phyloP scores from a whole-genome alignment of 352 stramenopile genomes.

The Phytophthora kernoviae region DNA sequence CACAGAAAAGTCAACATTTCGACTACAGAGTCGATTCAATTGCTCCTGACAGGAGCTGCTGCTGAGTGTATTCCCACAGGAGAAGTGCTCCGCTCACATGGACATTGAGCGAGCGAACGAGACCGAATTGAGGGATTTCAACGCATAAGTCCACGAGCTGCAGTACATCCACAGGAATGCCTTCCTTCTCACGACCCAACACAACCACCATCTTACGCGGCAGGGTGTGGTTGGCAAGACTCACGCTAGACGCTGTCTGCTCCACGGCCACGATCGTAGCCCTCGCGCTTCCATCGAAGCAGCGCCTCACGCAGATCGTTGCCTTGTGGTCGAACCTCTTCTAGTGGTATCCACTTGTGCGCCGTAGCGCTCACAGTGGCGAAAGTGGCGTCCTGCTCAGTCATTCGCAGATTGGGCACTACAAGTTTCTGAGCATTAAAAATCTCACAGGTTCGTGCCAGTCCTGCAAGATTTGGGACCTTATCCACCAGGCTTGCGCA shows the following conservation, averaged over 20 bases:
- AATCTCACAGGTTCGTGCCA: slow-evolving; percentile 95
- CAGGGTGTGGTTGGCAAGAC: slow-evolving; percentile 84
- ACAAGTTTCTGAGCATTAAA: slow-evolving; percentile 92
- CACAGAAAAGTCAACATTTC: slow-evolving; percentile 3
- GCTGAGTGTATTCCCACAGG: slow-evolving; percentile 97
- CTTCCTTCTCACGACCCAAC: slow-evolving; percentile 96
- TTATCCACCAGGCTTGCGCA: slow-evolving; percentile 94
- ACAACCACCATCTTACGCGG: slow-evolving; percentile 93
- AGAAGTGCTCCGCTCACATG: slow-evolving; percentile 96
- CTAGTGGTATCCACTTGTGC: slow-evolving; percentile 95
- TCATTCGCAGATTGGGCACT: slow-evolving; percentile 86
- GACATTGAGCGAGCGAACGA: slow-evolving; percentile 97
- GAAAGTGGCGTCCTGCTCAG: slow-evolving; percentile 88
- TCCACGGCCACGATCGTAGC: slow-evolving; percentile 95
- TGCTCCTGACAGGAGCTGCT: slow-evolving; percentile 57
- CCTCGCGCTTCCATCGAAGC: slow-evolving; percentile 78
- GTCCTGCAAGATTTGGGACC: slow-evolving; percentile 93
- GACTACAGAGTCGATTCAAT: slow-evolving; percentile 24
- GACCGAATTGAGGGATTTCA: slow-evolving; percentile 97
- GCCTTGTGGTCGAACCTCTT: slow-evolving; percentile 78
- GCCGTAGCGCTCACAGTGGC: slow-evolving; percentile 92
- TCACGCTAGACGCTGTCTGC: slow-evolving; percentile 93
- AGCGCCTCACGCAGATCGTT: slow-evolving; percentile 43
- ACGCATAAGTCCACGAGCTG: slow-evolving; percentile 96
- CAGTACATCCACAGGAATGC: slow-evolving; percentile 95